These are phyloP conservation scores for Boletus sp. DNA, from an alignment of 768 basidiomycete genomes.

Conservation along the genomic window DNA sequence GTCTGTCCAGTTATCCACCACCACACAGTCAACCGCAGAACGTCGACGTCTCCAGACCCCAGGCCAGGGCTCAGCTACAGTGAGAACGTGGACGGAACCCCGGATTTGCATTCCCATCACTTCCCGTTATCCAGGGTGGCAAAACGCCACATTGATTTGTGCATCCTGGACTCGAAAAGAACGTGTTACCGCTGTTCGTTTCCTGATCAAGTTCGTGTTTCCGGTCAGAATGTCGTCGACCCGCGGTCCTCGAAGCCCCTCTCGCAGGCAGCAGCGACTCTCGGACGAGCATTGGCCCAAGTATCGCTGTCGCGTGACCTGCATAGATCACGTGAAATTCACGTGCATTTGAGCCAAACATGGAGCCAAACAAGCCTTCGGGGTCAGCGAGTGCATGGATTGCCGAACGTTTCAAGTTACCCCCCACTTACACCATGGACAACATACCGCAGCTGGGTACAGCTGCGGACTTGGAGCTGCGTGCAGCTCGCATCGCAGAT, in stretches of 20 bases:
- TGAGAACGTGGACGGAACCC: neutral
- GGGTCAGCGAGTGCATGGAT: constrained; percentile 20
- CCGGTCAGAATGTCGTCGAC: neutral
- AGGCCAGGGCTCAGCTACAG: neutral
- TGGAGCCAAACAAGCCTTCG: constrained; percentile 31
- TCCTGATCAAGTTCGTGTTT: neutral
- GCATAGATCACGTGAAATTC: constrained; percentile 22
- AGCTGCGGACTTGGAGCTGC: constrained; percentile 62
- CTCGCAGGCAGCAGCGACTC: neutral
- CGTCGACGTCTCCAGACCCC: too few species aligned
- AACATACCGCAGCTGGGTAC: constrained; percentile 42
- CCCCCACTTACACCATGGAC: constrained; percentile 34
- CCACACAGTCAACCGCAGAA: neutral
- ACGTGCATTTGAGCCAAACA: constrained; percentile 33
- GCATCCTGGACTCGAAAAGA: neutral
- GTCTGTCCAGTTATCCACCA: neutral
- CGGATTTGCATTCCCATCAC: neutral
- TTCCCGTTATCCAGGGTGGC: neutral
- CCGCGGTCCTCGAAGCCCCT: neutral
- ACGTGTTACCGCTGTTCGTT: neutral
- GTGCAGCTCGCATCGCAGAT: constrained; percentile 71
- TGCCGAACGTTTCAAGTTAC: too few species aligned
- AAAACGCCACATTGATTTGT: neutral
- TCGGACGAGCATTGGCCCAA: too few species aligned
- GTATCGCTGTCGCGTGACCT: neutral